Evolutionary conservation across 2,329 filamentous ascomycete species (phyloP).

Genomic region (Venturia carpophila): DNA sequence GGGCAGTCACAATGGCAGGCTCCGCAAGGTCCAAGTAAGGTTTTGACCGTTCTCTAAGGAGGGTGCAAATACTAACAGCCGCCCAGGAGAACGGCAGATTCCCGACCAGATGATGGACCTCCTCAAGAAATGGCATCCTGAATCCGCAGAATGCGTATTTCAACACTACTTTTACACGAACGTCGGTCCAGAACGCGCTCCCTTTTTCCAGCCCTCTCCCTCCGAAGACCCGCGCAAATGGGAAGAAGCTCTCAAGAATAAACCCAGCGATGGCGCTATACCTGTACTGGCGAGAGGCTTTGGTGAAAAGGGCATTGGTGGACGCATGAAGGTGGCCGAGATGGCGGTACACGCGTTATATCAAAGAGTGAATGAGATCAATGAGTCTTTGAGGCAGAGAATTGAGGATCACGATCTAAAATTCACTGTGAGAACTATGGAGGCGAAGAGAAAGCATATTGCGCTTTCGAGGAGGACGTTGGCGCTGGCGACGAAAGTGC

Average conservation of each 20-base stretch:
- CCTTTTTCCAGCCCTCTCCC: slow-evolving; percentile 63
- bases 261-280: slow-evolving; percentile 67
- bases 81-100: slow-evolving; percentile 55
- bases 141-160: slow-evolving; percentile 61
- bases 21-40: slow-evolving; percentile 16
- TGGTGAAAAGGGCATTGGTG: slow-evolving; percentile 52
- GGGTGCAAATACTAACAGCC: slow-evolving; percentile 26
- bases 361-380: slow-evolving; percentile 68
- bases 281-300: slow-evolving; percentile 72
- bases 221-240: slow-evolving; percentile 70
- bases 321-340: slow-evolving; percentile 65
- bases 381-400: slow-evolving; percentile 62
- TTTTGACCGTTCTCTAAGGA: slow-evolving; percentile 24
- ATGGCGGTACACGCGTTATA: slow-evolving; percentile 63
- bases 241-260: slow-evolving; percentile 75
- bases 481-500: slow-evolving; percentile 68
- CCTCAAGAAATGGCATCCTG: slow-evolving; percentile 65
- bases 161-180: slow-evolving; percentile 85
- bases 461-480: slow-evolving; percentile 66
- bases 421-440: slow-evolving; percentile 64
- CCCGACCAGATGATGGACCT: slow-evolving; percentile 66
- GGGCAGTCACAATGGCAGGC: slow-evolving; percentile 14
- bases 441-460: slow-evolving; percentile 64
- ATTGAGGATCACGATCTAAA: slow-evolving; percentile 70
- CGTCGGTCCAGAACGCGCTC: slow-evolving; percentile 64